phyloP scores from a whole-genome alignment of 805 yeast species.

The Ogataea ganodermae region DNA sequence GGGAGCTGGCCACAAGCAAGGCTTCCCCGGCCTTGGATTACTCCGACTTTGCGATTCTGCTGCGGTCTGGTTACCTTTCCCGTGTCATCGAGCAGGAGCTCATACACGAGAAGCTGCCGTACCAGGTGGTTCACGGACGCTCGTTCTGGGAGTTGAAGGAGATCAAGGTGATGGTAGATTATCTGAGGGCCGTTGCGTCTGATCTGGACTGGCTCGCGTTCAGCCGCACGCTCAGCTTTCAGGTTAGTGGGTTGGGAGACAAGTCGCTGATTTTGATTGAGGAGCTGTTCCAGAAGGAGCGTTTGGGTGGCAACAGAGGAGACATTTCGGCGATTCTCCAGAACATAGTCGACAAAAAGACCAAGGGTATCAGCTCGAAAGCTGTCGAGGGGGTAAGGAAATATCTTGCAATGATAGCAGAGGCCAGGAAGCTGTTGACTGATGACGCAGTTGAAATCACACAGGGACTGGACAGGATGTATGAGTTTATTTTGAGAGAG shows the following conservation, averaged over 20 bases:
- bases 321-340: slow-evolving; percentile 16
- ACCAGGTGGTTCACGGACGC: slow-evolving; percentile 66
- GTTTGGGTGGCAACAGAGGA: slow-evolving; percentile 10
- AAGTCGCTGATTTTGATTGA: slow-evolving; percentile 38
- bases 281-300: slow-evolving; percentile 9
- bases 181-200: slow-evolving; percentile 61
- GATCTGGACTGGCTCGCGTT: slow-evolving; percentile 62
- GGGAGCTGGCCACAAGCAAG: slow-evolving; percentile 42
- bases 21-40: slow-evolving; percentile 40
- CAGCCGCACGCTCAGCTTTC: slow-evolving; percentile 56
- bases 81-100: slow-evolving; percentile 66
- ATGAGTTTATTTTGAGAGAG: slow-evolving; percentile 22
- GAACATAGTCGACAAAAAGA: slow-evolving; percentile 14
- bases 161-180: slow-evolving; percentile 61
- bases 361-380: slow-evolving; percentile 21
- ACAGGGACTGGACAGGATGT: slow-evolving; percentile 20
- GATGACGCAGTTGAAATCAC: slow-evolving; percentile 4
- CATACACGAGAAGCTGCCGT: slow-evolving; percentile 57
- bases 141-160: slow-evolving; percentile 82
- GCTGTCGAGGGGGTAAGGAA: slow-evolving; percentile 28
- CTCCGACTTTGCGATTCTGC: slow-evolving; percentile 71
- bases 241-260: slow-evolving; percentile 69
- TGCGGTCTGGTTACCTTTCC: slow-evolving; percentile 64
- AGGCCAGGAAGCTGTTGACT: slow-evolving; percentile 18
- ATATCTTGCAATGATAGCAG: slow-evolving; percentile 34